A percentile compares a stretch with the other conserved stretches of the same genome.
phyloP scores from a whole-genome alignment of 2,329 filamentous ascomycete genomes.

The Fusarium transvaalense region DNA sequence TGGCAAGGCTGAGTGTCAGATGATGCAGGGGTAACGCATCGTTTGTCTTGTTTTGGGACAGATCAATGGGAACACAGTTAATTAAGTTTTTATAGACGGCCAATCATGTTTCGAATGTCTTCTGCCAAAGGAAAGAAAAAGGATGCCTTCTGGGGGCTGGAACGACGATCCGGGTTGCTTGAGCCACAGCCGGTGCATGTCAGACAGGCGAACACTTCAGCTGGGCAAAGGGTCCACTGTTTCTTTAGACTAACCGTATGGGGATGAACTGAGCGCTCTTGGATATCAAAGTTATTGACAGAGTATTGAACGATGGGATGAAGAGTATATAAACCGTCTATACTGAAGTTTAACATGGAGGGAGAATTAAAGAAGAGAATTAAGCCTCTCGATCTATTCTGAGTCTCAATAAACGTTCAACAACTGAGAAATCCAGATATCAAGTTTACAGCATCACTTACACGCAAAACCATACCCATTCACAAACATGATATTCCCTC shows the following conservation, averaged over 20 bases:
- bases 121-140: background rate
- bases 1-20: conserved; percentile 3
- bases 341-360: background rate
- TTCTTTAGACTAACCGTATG: background rate
- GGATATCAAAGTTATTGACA: background rate
- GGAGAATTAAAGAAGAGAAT: background rate
- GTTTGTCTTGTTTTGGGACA: background rate
- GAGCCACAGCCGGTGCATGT: background rate
- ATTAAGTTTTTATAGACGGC: background rate
- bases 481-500: conserved; percentile 26
- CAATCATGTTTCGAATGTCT: background rate
- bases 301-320: background rate
- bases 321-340: background rate
- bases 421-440: background rate
- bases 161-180: background rate
- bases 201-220: conserved; percentile 4
- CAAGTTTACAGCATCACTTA: background rate
- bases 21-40: conserved; percentile 1
- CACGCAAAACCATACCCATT: background rate
- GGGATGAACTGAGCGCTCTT: background rate
- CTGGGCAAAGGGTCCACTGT: conserved; percentile 3
- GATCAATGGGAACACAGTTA: background rate
- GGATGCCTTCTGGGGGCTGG: background rate
- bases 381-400: background rate
- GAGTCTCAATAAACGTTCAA: too few relatives aligned